Evolutionary conservation across 345 rosid species (phyloP), one percentile per base, ranked within the genome.

Genomic region (Melaleuca quinquenervia): DNA sequence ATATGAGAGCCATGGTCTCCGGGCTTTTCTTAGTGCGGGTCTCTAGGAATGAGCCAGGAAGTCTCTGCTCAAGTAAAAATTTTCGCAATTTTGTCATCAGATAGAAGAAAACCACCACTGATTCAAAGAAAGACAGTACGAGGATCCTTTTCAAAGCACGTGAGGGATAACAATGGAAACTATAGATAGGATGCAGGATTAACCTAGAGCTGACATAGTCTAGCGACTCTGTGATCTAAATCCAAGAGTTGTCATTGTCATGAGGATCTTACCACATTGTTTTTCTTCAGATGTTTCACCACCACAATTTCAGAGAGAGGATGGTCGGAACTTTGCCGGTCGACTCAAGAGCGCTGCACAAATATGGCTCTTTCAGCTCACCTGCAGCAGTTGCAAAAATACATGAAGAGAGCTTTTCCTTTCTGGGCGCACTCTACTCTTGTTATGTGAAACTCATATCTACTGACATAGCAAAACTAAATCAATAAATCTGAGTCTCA

Each of bases 391-490:
- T 5, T 11, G 11, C 62, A 2, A 55, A 55, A 11, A 6, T 9
- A 55, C 29, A 55, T 55, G 62, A 55, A 11, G 62, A 24, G 11
- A 24, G 29, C 27, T 24, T 24, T 55, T 11, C 6, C 62, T 55
- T n/a, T 24, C 62, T 55, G 24, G 62, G 27, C 27, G 26, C 24
- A 55, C 10, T 0, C 29, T 24, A 55, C 24, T 55, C 29, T 55
- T 11, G 14, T 55, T 55, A 55, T 0, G 3, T 55, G 27, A 0
- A 1, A 27, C 2, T 27, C 8, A 13, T 0, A 3, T 13, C 41
- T 3, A 13, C 36, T 0, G 20, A 13, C 41, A 60, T 27, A 0
- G 20, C 0, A 3, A 1, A 20, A 20, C 7, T 6, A 27, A 27
- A 27, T 6, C 10, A 27, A 27, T 60, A 60, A 20, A 60, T 60